Conservation (phyloP, 257 asterid genomes). For the Pogostemon cablin region DNA sequence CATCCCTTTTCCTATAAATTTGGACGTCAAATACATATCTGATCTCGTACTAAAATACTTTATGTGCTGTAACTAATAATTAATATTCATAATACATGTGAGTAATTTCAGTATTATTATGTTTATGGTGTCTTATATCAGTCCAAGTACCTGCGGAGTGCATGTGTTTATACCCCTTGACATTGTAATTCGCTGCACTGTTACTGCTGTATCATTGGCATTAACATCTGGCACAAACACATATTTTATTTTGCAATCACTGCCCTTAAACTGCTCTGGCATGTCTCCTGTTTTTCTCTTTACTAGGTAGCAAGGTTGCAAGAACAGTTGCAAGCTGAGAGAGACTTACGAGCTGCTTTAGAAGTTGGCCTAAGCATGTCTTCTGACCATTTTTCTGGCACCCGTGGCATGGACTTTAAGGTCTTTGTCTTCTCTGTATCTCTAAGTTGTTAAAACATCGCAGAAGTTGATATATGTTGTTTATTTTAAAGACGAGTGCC, state of each 20-base stretch:
- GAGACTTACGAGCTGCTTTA: slow-evolving; percentile 91
- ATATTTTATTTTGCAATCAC: slow-evolving; percentile 1
- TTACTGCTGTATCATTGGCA: slow-evolving; percentile 2
- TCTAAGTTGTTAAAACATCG: slow-evolving; percentile 23
- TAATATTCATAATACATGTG: not conserved
- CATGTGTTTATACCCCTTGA: not conserved
- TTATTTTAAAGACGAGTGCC: slow-evolving; percentile 73
- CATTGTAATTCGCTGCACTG: not conserved
- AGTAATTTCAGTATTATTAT: not conserved
- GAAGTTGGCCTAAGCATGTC: slow-evolving; percentile 98
- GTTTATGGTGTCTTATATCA: not conserved
- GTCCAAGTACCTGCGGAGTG: slow-evolving; percentile 9
- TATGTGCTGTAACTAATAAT: not conserved
- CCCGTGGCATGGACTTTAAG: slow-evolving; percentile 93
- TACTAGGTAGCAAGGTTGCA: slow-evolving; percentile 84
- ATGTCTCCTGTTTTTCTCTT: slow-evolving; percentile 25
- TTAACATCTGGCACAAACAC: slow-evolving; percentile 16
- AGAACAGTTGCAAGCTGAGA: slow-evolving; percentile 98
- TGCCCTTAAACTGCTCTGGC: slow-evolving; percentile 25
- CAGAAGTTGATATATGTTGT: slow-evolving; percentile 33
- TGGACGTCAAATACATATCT: not conserved
- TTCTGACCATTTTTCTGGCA: slow-evolving; percentile 74
- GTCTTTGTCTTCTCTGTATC: slow-evolving; percentile 41
- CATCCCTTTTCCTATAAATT: not conserved
- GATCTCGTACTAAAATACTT: not conserved